These are phyloP conservation scores for Marasmius oreades DNA, from an alignment of 1,284 basidiomycete genomes.

Conservation along the genomic window DNA sequence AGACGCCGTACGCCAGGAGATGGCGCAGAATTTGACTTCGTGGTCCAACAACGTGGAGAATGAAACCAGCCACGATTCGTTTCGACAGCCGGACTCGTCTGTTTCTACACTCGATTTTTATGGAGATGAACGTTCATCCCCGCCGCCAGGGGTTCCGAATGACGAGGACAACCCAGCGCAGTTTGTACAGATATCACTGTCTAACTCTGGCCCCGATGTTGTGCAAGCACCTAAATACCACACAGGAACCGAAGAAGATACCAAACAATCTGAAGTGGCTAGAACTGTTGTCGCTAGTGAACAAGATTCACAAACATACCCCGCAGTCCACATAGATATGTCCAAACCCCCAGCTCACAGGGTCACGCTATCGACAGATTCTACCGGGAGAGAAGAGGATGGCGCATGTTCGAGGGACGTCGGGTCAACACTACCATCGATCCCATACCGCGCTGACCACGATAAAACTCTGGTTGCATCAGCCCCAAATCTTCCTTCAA, in stretches of 20 bases:
- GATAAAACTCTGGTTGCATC: slow-evolving; percentile 9
- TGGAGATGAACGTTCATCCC: slow-evolving; percentile 15
- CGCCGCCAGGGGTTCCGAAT: slow-evolving; percentile 25
- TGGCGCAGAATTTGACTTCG: slow-evolving; percentile 43
- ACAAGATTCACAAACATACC: slow-evolving; percentile 29
- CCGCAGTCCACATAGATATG: slow-evolving; percentile 44
- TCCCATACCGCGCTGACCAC: slow-evolving; percentile 10
- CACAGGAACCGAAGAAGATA: neutral
- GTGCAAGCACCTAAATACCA: neutral
- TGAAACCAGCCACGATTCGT: slow-evolving; percentile 29
- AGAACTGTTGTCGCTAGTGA: slow-evolving; percentile 6
- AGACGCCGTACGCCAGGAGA: slow-evolving; percentile 53
- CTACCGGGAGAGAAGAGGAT: slow-evolving; percentile 1
- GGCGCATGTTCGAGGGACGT: slow-evolving; percentile 6
- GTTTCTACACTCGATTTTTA: slow-evolving; percentile 58
- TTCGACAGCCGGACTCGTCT: slow-evolving; percentile 34
- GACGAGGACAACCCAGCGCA: slow-evolving; percentile 32
- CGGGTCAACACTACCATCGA: slow-evolving; percentile 15
- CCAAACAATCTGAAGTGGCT: neutral
- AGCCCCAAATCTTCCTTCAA: slow-evolving; percentile 14
- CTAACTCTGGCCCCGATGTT: slow-evolving; percentile 17
- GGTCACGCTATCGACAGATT: slow-evolving; percentile 20
- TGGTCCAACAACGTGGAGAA: slow-evolving; percentile 21
- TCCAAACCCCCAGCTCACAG: slow-evolving; percentile 29
- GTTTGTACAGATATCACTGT: slow-evolving; percentile 44